Conservation (phyloP, 2,329 filamentous ascomycete genomes). For the Fusarium caatingaense region DNA sequence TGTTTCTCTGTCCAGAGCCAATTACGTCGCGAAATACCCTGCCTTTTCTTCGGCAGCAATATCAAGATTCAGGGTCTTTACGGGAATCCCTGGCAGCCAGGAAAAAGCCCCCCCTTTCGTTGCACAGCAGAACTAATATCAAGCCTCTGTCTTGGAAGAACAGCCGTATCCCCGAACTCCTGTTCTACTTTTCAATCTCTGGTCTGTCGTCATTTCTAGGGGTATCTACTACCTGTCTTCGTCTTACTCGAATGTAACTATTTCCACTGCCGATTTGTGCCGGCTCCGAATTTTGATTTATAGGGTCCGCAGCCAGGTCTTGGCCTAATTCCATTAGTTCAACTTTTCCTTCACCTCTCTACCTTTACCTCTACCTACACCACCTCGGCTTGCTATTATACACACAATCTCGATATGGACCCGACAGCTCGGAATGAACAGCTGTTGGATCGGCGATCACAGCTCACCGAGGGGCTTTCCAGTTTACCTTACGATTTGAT, state of each 20-base stretch:
- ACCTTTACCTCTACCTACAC: constrained; percentile 14
- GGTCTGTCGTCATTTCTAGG: constrained; percentile 19
- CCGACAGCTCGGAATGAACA: constrained; percentile 54
- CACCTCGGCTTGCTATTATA: neutral
- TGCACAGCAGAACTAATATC: constrained; percentile 19
- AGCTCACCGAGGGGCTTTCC: constrained; percentile 66
- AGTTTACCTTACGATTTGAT: constrained; percentile 70
- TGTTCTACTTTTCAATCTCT: neutral
- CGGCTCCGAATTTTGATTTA: constrained; percentile 19
- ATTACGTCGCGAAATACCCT: neutral
- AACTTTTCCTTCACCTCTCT: constrained; percentile 17
- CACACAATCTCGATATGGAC: constrained; percentile 45
- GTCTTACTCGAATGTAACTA: constrained; percentile 2
- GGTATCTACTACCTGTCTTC: neutral
- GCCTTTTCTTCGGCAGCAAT: constrained; percentile 7
- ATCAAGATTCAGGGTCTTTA: constrained; percentile 26
- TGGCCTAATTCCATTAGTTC: constrained; percentile 22
- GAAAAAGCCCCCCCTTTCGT: constrained; percentile 13
- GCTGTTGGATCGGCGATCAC: constrained; percentile 65
- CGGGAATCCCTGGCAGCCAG: constrained; percentile 23
- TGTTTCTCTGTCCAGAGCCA: neutral
- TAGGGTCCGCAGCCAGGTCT: constrained; percentile 18
- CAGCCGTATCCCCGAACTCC: neutral
- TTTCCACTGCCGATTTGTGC: constrained; percentile 15
- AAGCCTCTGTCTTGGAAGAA: constrained; percentile 8